Conservation (phyloP, 345 rosid genomes). For the Durio zibethinus region DNA sequence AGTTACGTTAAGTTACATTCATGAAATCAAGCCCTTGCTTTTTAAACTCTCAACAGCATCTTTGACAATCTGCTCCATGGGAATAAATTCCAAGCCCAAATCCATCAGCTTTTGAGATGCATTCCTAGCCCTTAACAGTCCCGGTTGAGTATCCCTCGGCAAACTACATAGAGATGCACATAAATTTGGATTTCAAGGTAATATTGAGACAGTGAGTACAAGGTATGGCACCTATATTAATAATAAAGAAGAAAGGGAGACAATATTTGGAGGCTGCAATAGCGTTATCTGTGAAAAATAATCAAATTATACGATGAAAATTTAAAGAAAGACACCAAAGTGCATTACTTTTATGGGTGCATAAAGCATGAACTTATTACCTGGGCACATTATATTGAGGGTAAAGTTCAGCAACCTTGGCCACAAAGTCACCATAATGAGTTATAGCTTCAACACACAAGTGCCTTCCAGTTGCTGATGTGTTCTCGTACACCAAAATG, state of each 20-base stretch:
- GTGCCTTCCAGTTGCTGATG: constrained; percentile 78
- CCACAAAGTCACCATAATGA: constrained; percentile 85
- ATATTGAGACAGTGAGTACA: neutral
- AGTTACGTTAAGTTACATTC: neutral
- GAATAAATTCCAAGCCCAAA: constrained; percentile 67
- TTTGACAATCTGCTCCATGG: constrained; percentile 80
- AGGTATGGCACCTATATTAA: neutral
- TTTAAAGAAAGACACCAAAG: neutral
- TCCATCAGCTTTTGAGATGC: constrained; percentile 70
- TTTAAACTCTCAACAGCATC: constrained; percentile 75
- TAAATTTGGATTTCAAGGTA: neutral
- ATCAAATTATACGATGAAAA: neutral
- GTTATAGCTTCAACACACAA: constrained; percentile 81
- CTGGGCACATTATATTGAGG: constrained; percentile 77
- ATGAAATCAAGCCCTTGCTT: constrained; percentile 64
- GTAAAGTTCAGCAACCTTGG: constrained; percentile 89
- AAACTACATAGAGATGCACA: constrained; percentile 30
- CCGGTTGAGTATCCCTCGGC: constrained; percentile 81
- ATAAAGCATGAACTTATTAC: constrained; percentile 26
- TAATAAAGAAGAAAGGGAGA: neutral
- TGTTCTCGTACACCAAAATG: constrained; percentile 78
- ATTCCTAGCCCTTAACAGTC: constrained; percentile 61
- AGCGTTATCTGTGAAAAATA: neutral
- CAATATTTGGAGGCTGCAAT: neutral
- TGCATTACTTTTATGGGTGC: neutral